A percentile compares a stretch with the other conserved stretches of the same genome.
phyloP scores from a whole-genome alignment of 768 basidiomycete species.

The Filobasidium wieringae region DNA sequence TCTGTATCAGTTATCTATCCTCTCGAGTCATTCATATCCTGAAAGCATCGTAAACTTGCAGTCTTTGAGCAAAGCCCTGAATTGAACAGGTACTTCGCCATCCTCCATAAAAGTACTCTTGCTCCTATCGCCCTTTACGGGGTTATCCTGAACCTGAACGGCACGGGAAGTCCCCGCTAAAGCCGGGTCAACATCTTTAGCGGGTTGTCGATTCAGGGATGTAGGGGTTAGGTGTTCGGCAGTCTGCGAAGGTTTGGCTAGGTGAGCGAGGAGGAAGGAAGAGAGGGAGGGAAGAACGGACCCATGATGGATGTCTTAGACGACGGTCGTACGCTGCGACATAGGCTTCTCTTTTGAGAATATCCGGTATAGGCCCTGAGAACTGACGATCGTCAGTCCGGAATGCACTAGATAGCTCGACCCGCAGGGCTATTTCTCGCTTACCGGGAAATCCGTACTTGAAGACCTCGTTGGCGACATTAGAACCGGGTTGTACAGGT shows the following conservation, averaged over 20 bases:
- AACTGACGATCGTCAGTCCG: not conserved
- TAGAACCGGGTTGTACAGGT: not conserved
- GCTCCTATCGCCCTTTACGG: conserved; percentile 11
- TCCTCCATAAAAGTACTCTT: conserved; percentile 61
- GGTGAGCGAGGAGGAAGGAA: not conserved
- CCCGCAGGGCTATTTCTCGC: conserved; percentile 11
- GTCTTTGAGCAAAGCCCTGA: conserved; percentile 73
- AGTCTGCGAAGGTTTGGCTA: conserved; percentile 48
- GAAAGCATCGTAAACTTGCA: too few relatives aligned
- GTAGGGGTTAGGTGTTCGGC: conserved; percentile 84
- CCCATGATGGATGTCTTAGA: conserved; percentile 87
- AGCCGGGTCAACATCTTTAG: conserved; percentile 31
- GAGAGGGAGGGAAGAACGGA: conserved; percentile 36
- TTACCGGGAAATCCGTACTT: conserved; percentile 75
- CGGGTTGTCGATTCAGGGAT: conserved; percentile 50
- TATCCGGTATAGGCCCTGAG: conserved; percentile 73
- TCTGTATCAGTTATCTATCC: too few relatives aligned
- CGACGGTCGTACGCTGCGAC: conserved; percentile 82
- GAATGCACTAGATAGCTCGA: not conserved
- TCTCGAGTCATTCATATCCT: too few relatives aligned
- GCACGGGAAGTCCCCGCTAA: not conserved
- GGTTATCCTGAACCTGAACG: not conserved
- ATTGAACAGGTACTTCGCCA: conserved; percentile 56
- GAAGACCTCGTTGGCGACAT: conserved; percentile 43
- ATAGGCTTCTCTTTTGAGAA: conserved; percentile 68